Evolutionary conservation across 495 filamentous ascomycete species (phyloP), one percentile per base, ranked within the genome.

Genomic region (Penicillium bialowiezense): DNA sequence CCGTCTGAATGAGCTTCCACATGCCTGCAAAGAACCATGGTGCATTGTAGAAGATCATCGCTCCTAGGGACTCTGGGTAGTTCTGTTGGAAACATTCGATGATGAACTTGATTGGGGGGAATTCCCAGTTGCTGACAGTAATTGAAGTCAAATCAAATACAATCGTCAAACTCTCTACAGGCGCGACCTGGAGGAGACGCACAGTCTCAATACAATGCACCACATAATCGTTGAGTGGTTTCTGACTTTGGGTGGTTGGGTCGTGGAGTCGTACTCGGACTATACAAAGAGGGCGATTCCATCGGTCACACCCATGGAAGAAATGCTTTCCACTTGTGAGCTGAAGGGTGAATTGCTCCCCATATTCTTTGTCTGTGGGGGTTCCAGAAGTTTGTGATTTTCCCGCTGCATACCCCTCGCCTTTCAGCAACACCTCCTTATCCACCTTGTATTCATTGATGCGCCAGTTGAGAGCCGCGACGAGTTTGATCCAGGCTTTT

Each of bases 51-150:
- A 97, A 86, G 7, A 96, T 80, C 35, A 96, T 88, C 3, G 84
- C 76, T 32, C 91, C 92, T 0, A 97, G 78, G 28, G 76, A 87
- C 66, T 96, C 92, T 8, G 92, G 92, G 63, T 97, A 97, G 68
- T 96, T 95, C 31, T 90, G 89, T 75, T 97, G 90, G 65, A 97
- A 96, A 62, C 87, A 91, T 64, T 95, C 90, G 70, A 97, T 93
- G 78, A 97, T 90, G 73, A 96, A 96, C 62, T 90, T 97, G 18
- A 96, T 87, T 0, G 92, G 90, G 1, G 88, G 80, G 64, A 96
- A 96, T 60, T 97, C 92, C 91, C 95, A 95, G 63, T 96, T 97
- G 0, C 90, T 85, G 15, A 96, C 75, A 18, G 84, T 86, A 68
- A 97, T 97, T 19, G 81, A 82, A 1, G 86, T 93, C 82, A 97